Evolutionary conservation across 495 filamentous ascomycete genomes (phyloP), one percentile per base, ranked within the genome.

Genomic region (Aspergillus coremiiformis): DNA sequence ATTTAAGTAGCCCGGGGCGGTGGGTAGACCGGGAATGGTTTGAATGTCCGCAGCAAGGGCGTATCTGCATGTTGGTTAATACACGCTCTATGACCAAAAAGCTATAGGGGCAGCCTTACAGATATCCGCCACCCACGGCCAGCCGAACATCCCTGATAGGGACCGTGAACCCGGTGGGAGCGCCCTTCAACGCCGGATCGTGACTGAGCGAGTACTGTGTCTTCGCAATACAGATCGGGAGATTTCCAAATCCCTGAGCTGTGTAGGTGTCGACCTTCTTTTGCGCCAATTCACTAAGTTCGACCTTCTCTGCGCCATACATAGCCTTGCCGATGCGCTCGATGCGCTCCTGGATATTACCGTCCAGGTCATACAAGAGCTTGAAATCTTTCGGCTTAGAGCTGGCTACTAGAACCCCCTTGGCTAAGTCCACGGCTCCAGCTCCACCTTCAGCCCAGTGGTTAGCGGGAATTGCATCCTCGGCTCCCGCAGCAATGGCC

Each of bases 171-270:
- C 92, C 93, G 7, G 85, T 88, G 12, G 93, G 93, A n/a, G 93
- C 93, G 44, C 93, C 93, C 75, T 98, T 98, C 54, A 98, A 78
- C 19, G 85, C 80, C 11, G 90, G 86, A 66, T 98, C 93, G 63
- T 97, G 93, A 64, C 86, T 92, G 55, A 98, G 82, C 20, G 88
- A 94, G 71, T 98, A 98, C 69, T 98, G 93, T 35, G 93, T 96
- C 82, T 97, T 98, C 52, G 92, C 91, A 53, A 96, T 84, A 70
- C 92, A 97, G 66, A 96, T 95, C 3, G 93, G 93, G 53, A 97
- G 77, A 60, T 94, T 89, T 9, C 84, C 82, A 61, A 94, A 93
- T 33, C 91, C 93, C 69, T 97, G 93, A 65, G 84, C 82, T 14
- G 84, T 89, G 74, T 98, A 98, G 20, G 83, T 89, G 62, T 96